Percentiles rank a stretch among this genome's conserved stretches.
These are phyloP conservation scores for Pseudonectria buxi DNA, from an alignment of 2,329 filamentous ascomycete species.

Conservation along the genomic window DNA sequence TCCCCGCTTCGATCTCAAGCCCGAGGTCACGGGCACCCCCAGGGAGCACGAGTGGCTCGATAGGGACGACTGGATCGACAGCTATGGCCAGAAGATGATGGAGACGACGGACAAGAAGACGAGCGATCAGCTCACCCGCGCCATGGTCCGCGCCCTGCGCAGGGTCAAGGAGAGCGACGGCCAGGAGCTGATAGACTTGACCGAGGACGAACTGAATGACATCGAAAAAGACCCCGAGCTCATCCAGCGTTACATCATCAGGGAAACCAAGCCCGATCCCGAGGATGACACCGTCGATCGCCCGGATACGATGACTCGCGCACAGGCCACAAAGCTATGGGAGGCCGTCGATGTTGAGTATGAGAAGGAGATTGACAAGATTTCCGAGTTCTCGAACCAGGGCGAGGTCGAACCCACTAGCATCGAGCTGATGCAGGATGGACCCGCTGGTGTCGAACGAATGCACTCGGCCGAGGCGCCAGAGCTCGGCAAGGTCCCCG, in stretches of 20 bases:
- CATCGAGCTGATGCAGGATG: slow-evolving; percentile 31
- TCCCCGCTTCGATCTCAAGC: slow-evolving; percentile 69
- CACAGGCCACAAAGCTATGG: slow-evolving; percentile 31
- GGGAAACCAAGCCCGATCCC: slow-evolving; percentile 21
- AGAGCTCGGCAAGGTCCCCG: slow-evolving; percentile 46
- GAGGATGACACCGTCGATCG: slow-evolving; percentile 19
- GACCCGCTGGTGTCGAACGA: slow-evolving; percentile 28
- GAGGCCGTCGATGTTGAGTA: slow-evolving; percentile 31
- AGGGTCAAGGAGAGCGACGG: slow-evolving; percentile 36
- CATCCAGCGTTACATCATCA: slow-evolving; percentile 30
- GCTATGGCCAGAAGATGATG: slow-evolving; percentile 46
- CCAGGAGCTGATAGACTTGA: slow-evolving; percentile 41
- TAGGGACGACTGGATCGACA: slow-evolving; percentile 50
- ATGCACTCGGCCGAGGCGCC: slow-evolving; percentile 39
- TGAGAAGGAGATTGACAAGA: slow-evolving; percentile 32
- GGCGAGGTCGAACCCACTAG: slow-evolving; percentile 26
- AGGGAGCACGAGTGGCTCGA: slow-evolving; percentile 52
- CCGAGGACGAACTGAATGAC: slow-evolving; percentile 40
- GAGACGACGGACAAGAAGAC: slow-evolving; percentile 36
- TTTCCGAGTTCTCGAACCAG: slow-evolving; percentile 24
- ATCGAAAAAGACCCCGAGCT: slow-evolving; percentile 34
- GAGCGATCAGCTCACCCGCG: slow-evolving; percentile 34
- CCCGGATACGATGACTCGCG: slow-evolving; percentile 24
- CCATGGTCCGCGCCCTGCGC: slow-evolving; percentile 36
- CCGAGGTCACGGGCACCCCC: slow-evolving; percentile 41